These are phyloP conservation scores for Thelonectria olida DNA, from an alignment of 2,329 filamentous ascomycete genomes.

Conservation along the genomic window DNA sequence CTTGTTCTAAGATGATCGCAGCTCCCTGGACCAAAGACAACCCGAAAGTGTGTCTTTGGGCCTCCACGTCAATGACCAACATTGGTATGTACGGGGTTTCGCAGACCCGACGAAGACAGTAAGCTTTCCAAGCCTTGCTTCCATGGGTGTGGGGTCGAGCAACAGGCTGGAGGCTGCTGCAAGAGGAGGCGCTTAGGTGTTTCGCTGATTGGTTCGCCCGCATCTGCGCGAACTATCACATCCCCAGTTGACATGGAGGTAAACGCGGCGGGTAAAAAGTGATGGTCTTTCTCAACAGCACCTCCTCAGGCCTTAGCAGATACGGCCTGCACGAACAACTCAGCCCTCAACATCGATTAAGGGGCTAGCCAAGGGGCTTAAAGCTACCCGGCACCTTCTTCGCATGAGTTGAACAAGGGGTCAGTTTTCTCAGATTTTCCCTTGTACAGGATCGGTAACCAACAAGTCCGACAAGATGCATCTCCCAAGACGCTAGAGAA, in stretches of 20 bases:
- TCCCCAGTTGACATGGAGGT: constrained; percentile 31
- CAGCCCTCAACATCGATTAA: neutral
- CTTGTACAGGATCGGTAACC: neutral
- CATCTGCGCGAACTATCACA: constrained; percentile 34
- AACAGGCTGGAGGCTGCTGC: constrained; percentile 39
- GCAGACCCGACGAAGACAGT: constrained; percentile 22
- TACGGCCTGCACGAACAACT: neutral
- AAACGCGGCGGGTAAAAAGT: constrained; percentile 23
- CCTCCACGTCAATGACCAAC: constrained; percentile 20
- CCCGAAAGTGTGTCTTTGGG: constrained; percentile 20
- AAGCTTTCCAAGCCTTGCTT: constrained; percentile 30
- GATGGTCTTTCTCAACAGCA: neutral
- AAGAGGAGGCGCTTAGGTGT: constrained; percentile 43
- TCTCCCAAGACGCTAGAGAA: constrained; percentile 6
- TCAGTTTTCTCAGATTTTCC: neutral
- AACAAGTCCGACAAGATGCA: neutral
- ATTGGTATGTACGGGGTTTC: constrained; percentile 27
- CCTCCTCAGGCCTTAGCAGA: constrained; percentile 8
- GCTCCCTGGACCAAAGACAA: neutral
- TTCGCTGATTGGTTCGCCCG: constrained; percentile 36
- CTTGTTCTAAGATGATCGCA: neutral
- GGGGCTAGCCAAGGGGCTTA: constrained; percentile 8
- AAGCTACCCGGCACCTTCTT: constrained; percentile 3
- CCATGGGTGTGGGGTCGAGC: constrained; percentile 36
- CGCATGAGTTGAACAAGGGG: neutral